Percentiles rank a stretch among this genome's conserved stretches.
phyloP scores from a whole-genome alignment of 805 yeast species.

The Diddensiella santjacobensis region DNA sequence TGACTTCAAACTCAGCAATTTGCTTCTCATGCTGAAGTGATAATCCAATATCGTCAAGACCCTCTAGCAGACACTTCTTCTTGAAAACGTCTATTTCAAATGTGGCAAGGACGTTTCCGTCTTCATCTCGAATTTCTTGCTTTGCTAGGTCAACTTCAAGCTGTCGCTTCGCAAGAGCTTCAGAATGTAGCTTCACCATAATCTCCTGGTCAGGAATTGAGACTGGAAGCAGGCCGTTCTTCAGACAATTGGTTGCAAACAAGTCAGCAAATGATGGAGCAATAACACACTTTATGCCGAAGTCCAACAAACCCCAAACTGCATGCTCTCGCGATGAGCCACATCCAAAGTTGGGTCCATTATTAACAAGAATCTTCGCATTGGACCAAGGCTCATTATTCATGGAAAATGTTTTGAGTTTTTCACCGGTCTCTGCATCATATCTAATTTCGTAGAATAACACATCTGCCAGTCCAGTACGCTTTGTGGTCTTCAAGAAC shows the following conservation, averaged over 20 bases:
- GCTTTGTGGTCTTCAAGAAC: constrained; percentile 92
- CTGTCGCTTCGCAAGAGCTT: constrained; percentile 67
- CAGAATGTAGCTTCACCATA: constrained; percentile 63
- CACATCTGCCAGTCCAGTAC: constrained; percentile 87
- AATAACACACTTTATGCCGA: constrained; percentile 90
- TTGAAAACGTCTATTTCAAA: constrained; percentile 89
- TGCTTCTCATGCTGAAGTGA: constrained; percentile 82
- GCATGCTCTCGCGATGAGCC: constrained; percentile 99
- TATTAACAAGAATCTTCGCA: constrained; percentile 79
- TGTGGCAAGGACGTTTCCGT: constrained; percentile 71
- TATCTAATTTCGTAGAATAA: constrained; percentile 88
- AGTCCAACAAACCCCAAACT: constrained; percentile 97
- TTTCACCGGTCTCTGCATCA: constrained; percentile 52
- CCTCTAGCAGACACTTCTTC: constrained; percentile 89
- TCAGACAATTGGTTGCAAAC: constrained; percentile 93
- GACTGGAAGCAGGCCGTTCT: constrained; percentile 90
- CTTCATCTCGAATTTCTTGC: constrained; percentile 66
- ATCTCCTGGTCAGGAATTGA: constrained; percentile 79
- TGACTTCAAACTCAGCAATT: constrained; percentile 67
- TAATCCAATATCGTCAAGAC: constrained; percentile 93
- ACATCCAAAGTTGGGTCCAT: constrained; percentile 97
- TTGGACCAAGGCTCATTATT: constrained; percentile 77
- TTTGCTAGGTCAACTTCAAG: constrained; percentile 80
- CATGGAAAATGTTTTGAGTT: constrained; percentile 76
- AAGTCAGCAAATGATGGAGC: constrained; percentile 99